Conservation (phyloP, 2,329 filamentous ascomycete genomes). For the Tolypocladium pustulatum region DNA sequence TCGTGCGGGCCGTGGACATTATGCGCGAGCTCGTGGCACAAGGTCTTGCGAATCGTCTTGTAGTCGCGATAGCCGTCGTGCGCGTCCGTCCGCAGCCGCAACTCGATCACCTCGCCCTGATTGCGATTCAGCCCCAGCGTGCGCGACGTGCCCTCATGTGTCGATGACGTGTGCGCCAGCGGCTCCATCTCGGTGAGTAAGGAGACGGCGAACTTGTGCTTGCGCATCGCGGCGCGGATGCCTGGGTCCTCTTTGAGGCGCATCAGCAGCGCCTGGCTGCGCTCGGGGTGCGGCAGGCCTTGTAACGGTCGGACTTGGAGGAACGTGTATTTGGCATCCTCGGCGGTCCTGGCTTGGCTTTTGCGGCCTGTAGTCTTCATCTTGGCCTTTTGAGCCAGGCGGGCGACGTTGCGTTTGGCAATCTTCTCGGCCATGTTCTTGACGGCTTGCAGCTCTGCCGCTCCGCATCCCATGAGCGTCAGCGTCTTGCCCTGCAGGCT, state of each 20-base stretch:
- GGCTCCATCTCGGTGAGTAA: conserved; percentile 96
- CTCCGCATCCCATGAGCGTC: conserved; percentile 53
- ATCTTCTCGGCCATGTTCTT: conserved; percentile 36
- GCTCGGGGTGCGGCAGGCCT: conserved; percentile 66
- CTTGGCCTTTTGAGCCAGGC: conserved; percentile 19
- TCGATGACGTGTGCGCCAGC: conserved; percentile 59
- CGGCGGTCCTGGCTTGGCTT: conserved; percentile 16
- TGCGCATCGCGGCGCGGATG: conserved; percentile 72
- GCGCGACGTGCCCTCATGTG: conserved; percentile 61
- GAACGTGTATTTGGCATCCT: conserved; percentile 71
- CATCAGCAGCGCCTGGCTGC: conserved; percentile 61
- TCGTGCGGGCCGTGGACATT: conserved; percentile 84
- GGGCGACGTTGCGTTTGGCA: conserved; percentile 34
- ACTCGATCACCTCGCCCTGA: conserved; percentile 77
- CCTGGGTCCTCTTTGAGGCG: conserved; percentile 74
- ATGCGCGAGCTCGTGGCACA: conserved; percentile 92
- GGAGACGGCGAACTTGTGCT: conserved; percentile 74
- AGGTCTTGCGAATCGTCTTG: conserved; percentile 76
- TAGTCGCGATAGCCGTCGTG: conserved; percentile 94
- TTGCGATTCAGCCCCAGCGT: conserved; percentile 85
- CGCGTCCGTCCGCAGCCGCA: conserved; percentile 83
- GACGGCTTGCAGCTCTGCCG: conserved; percentile 47
- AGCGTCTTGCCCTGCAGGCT: conserved; percentile 47
- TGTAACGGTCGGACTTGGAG: conserved; percentile 62
- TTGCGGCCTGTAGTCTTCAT: conserved; percentile 9